Evolutionary conservation across 495 filamentous ascomycete species (phyloP), one percentile per base, ranked within the genome.

Genomic region (Thermothielavioides terrestris): DNA sequence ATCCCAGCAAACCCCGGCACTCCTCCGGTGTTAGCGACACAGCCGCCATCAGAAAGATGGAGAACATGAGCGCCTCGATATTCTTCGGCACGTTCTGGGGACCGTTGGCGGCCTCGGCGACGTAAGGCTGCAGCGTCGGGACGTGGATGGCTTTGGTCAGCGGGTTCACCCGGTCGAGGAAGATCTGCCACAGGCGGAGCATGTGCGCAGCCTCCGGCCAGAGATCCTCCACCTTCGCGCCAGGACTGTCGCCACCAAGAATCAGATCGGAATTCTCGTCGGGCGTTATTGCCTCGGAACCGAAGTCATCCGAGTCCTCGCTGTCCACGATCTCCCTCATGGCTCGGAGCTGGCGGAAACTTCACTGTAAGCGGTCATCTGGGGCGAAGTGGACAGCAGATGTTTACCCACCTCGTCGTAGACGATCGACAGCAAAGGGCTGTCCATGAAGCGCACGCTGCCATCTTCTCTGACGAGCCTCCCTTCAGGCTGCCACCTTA

Each of bases 91-190:
- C 53, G 22, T 60, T 63, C 11, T 47, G 57, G 18, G 73, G 54
- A 53, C 59, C 58, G 22, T 55, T 59, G 3, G 60, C 58, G 17
- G 70, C 72, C 37, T 77, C 69, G 17, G 72, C 66, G 2, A 80
- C 53, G 8, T 64, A 57, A n/a, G 73, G 73, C 53, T 81, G 76
- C 35, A 82, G 50, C 4, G 79, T 81, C 3, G 83, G 84, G 1
- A 74, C 76, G 63, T 88, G 84, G 46, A 86, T 71, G n/a, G 86
- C 63, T 59, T 86, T 88, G 35, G 75, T 76, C 36, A 88, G 57
- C 0, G 84, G 84, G 61, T 86, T 81, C 52, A 86, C 77, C 54
- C 80, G 78, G 47, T 81, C 76, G 12, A 84, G 72, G 55, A 77
- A 86, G 1, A 73, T 73, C 60, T 87, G 82, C 84, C 84, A 88